Conservation (phyloP, 2,329 filamentous ascomycete species). For the Aspergillus brunneoviolaceus region DNA sequence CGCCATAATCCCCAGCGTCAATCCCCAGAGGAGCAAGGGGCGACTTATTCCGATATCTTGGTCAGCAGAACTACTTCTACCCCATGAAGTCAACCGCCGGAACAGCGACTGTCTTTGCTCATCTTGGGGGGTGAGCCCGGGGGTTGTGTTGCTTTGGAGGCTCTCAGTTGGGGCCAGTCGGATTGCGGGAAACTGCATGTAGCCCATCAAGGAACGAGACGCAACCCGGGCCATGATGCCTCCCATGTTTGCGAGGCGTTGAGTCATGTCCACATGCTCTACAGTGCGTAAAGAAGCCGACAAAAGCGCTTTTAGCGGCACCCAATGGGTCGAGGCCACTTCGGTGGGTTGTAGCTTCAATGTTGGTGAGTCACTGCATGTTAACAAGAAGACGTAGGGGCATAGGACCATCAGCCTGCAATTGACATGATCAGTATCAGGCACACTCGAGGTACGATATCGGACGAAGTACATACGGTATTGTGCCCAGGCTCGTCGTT, state of each 20-base stretch:
- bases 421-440: constrained; percentile 16
- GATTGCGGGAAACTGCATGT: constrained; percentile 68
- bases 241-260: constrained; percentile 58
- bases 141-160: constrained; percentile 55
- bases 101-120: constrained; percentile 23
- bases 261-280: constrained; percentile 64
- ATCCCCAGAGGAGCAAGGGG: constrained; percentile 65
- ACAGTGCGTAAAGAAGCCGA: constrained; percentile 60
- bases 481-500: constrained; percentile 65
- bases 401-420: constrained; percentile 66
- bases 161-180: constrained; percentile 62
- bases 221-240: constrained; percentile 56
- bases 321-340: constrained; percentile 69
- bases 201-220: constrained; percentile 58
- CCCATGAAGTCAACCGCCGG: constrained; percentile 30
- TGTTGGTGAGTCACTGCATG: constrained; percentile 54
- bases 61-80: constrained; percentile 29
- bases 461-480: constrained; percentile 46
- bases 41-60: constrained; percentile 32
- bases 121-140: constrained; percentile 49
- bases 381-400: constrained; percentile 66
- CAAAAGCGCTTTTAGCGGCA: constrained; percentile 62
- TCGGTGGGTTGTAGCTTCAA: constrained; percentile 66
- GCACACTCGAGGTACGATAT: not conserved
- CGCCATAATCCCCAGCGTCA: constrained; percentile 65